Conservation (phyloP, 1,139 yeast genomes). For the Sugiyamaella japonica region DNA sequence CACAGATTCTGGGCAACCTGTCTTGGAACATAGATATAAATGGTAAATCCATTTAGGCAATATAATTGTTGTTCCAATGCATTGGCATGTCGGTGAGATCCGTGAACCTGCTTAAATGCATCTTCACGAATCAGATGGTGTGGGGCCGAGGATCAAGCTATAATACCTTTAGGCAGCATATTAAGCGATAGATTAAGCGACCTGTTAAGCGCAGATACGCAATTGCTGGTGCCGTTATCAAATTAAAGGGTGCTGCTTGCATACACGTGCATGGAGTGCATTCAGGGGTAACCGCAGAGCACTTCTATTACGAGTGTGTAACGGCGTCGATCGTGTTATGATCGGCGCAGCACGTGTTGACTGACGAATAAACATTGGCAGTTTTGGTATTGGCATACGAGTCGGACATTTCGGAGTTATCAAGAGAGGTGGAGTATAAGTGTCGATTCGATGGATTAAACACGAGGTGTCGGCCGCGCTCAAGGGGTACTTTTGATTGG, state of each 20-base stretch:
- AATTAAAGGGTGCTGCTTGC: not conserved
- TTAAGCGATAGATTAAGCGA: not conserved
- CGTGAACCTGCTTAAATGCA: no score
- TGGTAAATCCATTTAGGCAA: no score
- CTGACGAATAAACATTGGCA: not conserved
- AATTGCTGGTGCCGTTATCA: not conserved
- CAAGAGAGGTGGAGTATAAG: not conserved
- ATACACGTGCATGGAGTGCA: conserved; percentile 4
- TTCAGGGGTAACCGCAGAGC: not conserved
- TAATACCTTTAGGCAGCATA: no score
- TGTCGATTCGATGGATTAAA: no score
- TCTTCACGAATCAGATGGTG: no score
- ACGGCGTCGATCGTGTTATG: not conserved
- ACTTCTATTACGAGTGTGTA: not conserved
- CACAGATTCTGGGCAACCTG: no score
- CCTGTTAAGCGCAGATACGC: not conserved
- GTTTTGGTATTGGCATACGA: not conserved
- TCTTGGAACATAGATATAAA: no score
- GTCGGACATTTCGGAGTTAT: not conserved
- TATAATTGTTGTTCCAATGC: no score
- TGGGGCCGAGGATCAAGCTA: no score
- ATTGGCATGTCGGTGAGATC: no score
- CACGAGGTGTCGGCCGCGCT: no score
- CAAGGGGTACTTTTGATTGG: no score
- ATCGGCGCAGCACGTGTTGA: not conserved